A percentile compares a stretch with the other conserved stretches of the same genome.
phyloP scores from a whole-genome alignment of 768 basidiomycete genomes.

The Terana coerulea region DNA sequence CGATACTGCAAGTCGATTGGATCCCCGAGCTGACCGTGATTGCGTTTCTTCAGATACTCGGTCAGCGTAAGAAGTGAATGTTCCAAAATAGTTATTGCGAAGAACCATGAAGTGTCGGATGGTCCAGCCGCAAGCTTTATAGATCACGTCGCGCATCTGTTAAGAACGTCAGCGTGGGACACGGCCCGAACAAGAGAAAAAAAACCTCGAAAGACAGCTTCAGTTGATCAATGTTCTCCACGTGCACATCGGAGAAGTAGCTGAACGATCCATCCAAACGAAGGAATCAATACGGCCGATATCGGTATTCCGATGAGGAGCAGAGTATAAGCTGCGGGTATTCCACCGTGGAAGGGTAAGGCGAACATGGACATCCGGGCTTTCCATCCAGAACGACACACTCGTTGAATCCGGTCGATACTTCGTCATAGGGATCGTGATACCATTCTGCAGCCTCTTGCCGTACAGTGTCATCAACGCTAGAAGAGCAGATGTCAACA shows the following conservation, averaged over 20 bases:
- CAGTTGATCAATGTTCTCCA: slow-evolving; percentile 77
- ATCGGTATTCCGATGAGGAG: slow-evolving; percentile 50
- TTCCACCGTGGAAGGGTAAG: slow-evolving; percentile 88
- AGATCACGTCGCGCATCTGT: slow-evolving; percentile 51
- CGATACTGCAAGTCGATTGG: slow-evolving; percentile 79
- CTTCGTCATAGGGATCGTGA: slow-evolving; percentile 61
- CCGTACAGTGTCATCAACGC: slow-evolving; percentile 74
- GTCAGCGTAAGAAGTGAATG: slow-evolving; percentile 89
- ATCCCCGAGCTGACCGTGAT: slow-evolving; percentile 65
- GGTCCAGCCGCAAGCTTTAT: slow-evolving; percentile 82
- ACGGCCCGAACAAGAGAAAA: no score
- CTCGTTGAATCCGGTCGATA: slow-evolving; percentile 69
- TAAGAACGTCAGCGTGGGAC: no score
- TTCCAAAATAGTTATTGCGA: slow-evolving; percentile 91
- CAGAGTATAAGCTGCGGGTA: slow-evolving; percentile 68
- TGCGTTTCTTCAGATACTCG: slow-evolving; percentile 77
- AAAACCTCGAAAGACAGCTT: slow-evolving; percentile 65
- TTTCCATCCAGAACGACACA: slow-evolving; percentile 61
- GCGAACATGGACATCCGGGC: slow-evolving; percentile 51
- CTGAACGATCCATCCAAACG: slow-evolving; percentile 66
- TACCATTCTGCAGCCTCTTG: slow-evolving; percentile 43
- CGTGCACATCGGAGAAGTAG: slow-evolving; percentile 62
- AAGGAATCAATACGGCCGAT: slow-evolving; percentile 58
- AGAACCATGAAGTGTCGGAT: slow-evolving; percentile 85
- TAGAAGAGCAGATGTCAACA: slow-evolving; percentile 25